Evolutionary conservation across 2,329 filamentous ascomycete species (phyloP), one percentile per base, ranked within the genome.

Genomic region (Penicillium sp.): DNA sequence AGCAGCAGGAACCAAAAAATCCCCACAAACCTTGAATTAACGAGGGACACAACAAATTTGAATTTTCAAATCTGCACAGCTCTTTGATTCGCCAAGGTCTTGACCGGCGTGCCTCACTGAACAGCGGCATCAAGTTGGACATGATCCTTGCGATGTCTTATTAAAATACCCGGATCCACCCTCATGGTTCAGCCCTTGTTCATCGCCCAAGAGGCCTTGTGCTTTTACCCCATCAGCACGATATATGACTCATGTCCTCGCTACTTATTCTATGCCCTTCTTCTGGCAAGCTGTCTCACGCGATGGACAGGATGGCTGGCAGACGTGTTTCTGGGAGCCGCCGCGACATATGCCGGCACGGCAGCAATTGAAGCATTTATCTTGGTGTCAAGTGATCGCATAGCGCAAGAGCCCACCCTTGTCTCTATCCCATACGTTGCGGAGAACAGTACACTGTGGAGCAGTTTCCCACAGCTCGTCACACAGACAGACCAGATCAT

Each of bases 311-410:
- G 68, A 39, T 73, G 71, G 71, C 53, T 73, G 1, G 64, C 66
- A 1, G 59, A 73, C 39, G 68, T 71, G 8, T 70, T 73, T 19
- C 56, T 73, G 2, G 70, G 71, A n/a, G 62, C 67, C 1, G 71
- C 71, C 1, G 69, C 71, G 4, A 65, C 70, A 8, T 73, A 73
- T 39, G 71, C 71, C 16, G 71, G 71, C 1, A 68, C 65, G 0
- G 71, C 70, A 0, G 69, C 70, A 7, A 65, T 73, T 8, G 61
- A 73, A 50, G 59, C 71, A 1, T 73, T 73, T 48, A 71, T 73
- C 44, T 59, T 73, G 7, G 60, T 71, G 8, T 60, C 68, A 1
- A 67, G 58, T 42, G 51, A 52, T 4, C 44, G 58, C 7, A 59
- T 57, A 7, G 42, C 39, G 2, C 37, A 53, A 3, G 33, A 52